Evolutionary conservation across 371 early-diverging fungal genomes (phyloP).

Genomic region (Rhizopus stolonifer): DNA sequence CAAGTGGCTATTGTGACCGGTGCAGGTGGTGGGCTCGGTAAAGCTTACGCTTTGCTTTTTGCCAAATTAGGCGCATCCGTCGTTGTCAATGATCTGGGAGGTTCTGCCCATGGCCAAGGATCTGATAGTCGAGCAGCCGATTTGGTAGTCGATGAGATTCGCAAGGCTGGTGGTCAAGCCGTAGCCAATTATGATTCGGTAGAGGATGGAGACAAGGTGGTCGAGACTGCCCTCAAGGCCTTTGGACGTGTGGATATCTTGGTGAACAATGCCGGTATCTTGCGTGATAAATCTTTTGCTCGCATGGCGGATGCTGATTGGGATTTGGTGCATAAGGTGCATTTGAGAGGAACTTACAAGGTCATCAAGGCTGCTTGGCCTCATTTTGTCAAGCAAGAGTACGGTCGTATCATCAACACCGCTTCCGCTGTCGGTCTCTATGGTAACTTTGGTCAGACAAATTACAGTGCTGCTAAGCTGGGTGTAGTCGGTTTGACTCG

Average conservation of each 20-base stretch:
- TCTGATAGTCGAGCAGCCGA: slow-evolving; percentile 83
- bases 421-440: slow-evolving; percentile 96
- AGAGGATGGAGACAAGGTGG: slow-evolving; percentile 94
- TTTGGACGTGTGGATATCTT: slow-evolving; percentile 95
- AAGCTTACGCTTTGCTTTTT: slow-evolving; percentile 84
- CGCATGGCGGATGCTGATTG: slow-evolving; percentile 96
- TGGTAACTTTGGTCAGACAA: slow-evolving; percentile 99
- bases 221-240: slow-evolving; percentile 92
- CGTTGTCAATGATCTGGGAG: slow-evolving; percentile 93
- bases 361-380: slow-evolving; percentile 97
- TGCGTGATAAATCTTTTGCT: slow-evolving; percentile 94
- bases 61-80: slow-evolving; percentile 79
- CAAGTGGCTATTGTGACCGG: slow-evolving; percentile 90
- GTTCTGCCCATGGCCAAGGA: slow-evolving; percentile 58
- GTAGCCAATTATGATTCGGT: slow-evolving; percentile 98
- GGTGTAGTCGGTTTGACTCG: slow-evolving; percentile 89
- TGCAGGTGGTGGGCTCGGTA: slow-evolving; percentile 90
- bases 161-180: slow-evolving; percentile 89
- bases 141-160: slow-evolving; percentile 94
- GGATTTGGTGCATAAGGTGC: slow-evolving; percentile 92
- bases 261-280: slow-evolving; percentile 97
- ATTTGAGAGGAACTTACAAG: slow-evolving; percentile 94
- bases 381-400: slow-evolving; percentile 91
- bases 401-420: slow-evolving; percentile 86
- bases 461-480: slow-evolving; percentile 94